Conservation (phyloP, 768 basidiomycete genomes). For the Phylloporus sp. region DNA sequence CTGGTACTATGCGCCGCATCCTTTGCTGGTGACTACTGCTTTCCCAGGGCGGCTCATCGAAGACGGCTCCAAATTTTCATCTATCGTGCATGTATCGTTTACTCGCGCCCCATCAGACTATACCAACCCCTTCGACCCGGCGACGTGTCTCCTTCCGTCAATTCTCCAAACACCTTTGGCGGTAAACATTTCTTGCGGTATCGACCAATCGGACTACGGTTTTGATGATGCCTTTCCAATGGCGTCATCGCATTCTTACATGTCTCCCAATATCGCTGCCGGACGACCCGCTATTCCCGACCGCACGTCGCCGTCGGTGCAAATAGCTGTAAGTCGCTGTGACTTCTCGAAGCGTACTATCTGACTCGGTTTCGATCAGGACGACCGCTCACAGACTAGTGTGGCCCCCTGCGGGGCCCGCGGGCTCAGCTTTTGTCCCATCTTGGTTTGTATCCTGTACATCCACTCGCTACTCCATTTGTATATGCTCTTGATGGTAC, state of each 20-base stretch:
- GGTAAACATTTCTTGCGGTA: constrained; percentile 3
- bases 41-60: constrained; percentile 7
- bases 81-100: not conserved
- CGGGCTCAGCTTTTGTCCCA: constrained; percentile 21
- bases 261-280: not conserved
- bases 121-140: not conserved
- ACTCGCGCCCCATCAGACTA: not conserved
- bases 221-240: not conserved
- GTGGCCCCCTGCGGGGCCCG: constrained; percentile 5
- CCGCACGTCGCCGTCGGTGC: not conserved
- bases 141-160: constrained; percentile 5
- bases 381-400: not conserved
- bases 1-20: constrained; percentile 4
- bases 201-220: not conserved
- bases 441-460: constrained; percentile 11
- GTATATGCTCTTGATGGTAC: constrained; percentile 24
- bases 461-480: constrained; percentile 13
- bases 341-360: not conserved
- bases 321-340: not conserved
- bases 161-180: not conserved
- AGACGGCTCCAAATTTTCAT: not conserved
- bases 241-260: not conserved
- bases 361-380: constrained; percentile 5
- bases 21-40: constrained; percentile 7
- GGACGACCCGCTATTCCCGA: not conserved